A percentile compares a stretch with the other conserved stretches of the same genome.
Evolutionary conservation across 139 green algal species (phyloP).

Genomic region (Chlamydomonas applanata): DNA sequence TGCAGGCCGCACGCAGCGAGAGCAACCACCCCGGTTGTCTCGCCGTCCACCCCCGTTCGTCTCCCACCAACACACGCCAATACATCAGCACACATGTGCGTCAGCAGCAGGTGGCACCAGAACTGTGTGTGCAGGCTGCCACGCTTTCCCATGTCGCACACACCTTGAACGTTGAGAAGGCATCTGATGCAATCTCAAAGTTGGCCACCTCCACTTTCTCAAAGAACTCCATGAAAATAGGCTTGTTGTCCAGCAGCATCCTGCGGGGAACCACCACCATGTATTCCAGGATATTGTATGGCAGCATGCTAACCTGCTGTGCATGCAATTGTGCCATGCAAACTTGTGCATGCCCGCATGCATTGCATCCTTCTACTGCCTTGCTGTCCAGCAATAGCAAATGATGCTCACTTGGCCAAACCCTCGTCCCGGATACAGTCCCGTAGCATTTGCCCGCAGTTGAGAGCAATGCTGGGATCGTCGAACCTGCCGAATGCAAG

Average conservation of each 20-base stretch:
- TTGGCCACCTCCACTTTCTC: conserved; percentile 80
- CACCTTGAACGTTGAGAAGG: conserved; percentile 88
- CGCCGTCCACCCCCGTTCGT: neutral
- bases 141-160: neutral
- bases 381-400: neutral
- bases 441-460: conserved; percentile 82
- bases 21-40: neutral
- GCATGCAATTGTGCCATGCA: neutral
- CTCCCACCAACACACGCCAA: neutral
- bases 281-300: neutral
- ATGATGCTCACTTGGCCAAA: conserved; percentile 42
- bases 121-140: neutral
- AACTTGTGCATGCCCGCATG: neutral
- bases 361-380: no score
- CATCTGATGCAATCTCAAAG: conserved; percentile 93
- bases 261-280: conserved; percentile 26
- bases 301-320: neutral
- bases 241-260: conserved; percentile 47
- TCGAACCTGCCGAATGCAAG: conserved; percentile 56
- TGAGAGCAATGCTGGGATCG: conserved; percentile 74
- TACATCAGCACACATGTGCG: neutral
- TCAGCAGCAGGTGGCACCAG: neutral
- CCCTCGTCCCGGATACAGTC: conserved; percentile 78
- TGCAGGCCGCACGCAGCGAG: no score
- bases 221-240: conserved; percentile 69